A percentile compares a stretch with the other conserved stretches of the same genome.
Conservation (phyloP, 2,329 filamentous ascomycete genomes). For the Trichoderma sp. region DNA sequence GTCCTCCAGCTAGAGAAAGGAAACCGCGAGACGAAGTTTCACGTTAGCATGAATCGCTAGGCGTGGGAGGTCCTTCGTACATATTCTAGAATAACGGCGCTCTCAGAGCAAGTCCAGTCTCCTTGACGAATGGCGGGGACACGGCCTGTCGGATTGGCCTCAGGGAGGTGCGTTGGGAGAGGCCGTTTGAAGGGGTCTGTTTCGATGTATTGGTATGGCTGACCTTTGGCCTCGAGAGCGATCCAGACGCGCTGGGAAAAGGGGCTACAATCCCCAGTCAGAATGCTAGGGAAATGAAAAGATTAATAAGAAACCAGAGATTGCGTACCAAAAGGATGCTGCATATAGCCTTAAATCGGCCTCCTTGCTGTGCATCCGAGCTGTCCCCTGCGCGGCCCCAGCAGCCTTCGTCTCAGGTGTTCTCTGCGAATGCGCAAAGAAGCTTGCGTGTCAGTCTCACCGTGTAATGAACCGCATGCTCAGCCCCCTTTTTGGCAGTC, state of each 20-base stretch:
- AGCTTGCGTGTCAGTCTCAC: not conserved
- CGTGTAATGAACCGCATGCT: not conserved
- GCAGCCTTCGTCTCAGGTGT: constrained; percentile 72
- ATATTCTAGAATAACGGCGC: constrained; percentile 82
- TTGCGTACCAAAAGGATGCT: constrained; percentile 74
- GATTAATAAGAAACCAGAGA: constrained; percentile 33
- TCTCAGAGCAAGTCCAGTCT: constrained; percentile 82
- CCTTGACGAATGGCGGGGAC: constrained; percentile 78
- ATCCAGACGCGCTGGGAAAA: constrained; percentile 92
- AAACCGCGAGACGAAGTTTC: constrained; percentile 34
- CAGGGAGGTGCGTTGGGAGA: constrained; percentile 57
- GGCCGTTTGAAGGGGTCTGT: constrained; percentile 78
- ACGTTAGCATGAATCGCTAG: constrained; percentile 47
- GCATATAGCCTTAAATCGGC: constrained; percentile 76
- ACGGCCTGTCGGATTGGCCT: constrained; percentile 73
- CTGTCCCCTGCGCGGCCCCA: constrained; percentile 69
- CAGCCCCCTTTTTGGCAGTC: not conserved
- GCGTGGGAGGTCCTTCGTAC: constrained; percentile 46
- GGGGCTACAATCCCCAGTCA: constrained; percentile 53
- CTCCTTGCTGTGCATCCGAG: constrained; percentile 69
- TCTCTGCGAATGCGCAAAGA: constrained; percentile 53
- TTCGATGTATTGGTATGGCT: constrained; percentile 84
- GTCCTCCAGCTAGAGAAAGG: constrained; percentile 67
- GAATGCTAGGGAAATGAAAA: not conserved
- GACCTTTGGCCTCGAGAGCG: constrained; percentile 75